Evolutionary conservation across 441 rosid species (phyloP).

Genomic region (Arabidopsis lyrata): DNA sequence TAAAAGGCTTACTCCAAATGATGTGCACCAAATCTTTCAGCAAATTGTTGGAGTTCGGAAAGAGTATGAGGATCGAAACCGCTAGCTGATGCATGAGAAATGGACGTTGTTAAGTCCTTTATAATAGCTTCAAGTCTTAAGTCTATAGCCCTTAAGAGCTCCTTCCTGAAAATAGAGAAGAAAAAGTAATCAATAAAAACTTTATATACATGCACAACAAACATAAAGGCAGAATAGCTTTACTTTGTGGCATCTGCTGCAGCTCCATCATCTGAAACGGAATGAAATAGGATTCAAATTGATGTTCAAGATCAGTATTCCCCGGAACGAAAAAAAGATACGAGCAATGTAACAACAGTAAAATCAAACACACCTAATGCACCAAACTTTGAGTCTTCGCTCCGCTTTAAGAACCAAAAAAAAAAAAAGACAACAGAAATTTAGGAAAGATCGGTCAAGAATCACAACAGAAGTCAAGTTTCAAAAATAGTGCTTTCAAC

Average conservation of each 20-base stretch:
- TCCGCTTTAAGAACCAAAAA: slow-evolving; percentile 54
- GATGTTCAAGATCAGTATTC: slow-evolving; percentile 1
- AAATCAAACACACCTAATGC: slow-evolving; percentile 49
- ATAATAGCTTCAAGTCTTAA: slow-evolving; percentile 77
- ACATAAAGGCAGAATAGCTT: slow-evolving; percentile 17
- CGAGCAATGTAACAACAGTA: slow-evolving; percentile 45
- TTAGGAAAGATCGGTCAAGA: slow-evolving; percentile 6
- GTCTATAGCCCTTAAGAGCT: slow-evolving; percentile 96
- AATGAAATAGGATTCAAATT: slow-evolving; percentile 19
- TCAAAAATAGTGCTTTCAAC: not conserved
- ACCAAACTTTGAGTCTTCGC: slow-evolving; percentile 55
- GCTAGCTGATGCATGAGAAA: slow-evolving; percentile 75
- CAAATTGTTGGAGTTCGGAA: slow-evolving; percentile 72
- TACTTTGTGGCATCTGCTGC: slow-evolving; percentile 88
- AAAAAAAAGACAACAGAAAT: not conserved
- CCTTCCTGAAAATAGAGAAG: slow-evolving; percentile 67
- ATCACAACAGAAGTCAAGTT: slow-evolving; percentile 10
- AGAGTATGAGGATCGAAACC: slow-evolving; percentile 77
- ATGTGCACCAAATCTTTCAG: slow-evolving; percentile 83
- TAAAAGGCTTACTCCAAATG: slow-evolving; percentile 71
- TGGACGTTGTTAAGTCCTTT: slow-evolving; percentile 77
- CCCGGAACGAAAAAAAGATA: not conserved
- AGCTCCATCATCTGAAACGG: slow-evolving; percentile 63
- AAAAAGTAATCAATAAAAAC: slow-evolving; percentile 17
- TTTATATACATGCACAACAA: not conserved